Base-by-base conservation (phyloP, 306 rosid genomes). In the Prunus armeniaca region DNA sequence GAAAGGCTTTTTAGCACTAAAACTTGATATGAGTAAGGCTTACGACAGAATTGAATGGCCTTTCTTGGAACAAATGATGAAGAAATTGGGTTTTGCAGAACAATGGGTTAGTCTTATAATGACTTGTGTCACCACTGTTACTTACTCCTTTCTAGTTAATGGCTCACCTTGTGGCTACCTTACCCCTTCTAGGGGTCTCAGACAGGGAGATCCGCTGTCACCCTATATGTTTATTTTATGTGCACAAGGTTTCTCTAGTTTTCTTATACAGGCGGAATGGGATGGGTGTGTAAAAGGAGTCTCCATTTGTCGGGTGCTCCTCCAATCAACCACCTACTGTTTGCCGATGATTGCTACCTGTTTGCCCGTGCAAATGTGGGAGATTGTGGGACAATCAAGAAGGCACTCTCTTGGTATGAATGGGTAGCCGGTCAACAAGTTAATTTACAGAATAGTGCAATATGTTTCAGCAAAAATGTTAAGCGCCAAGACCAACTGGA, bases 221-320 rank as follows among this genome's bases (percentile, higher is more conserved):
- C 20, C 18, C 3, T 61, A 61, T 7, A 4, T 61, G 0, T 61
- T 61, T 7, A 15, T 5, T 5, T 3, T 14, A 61, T 12, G 12
- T 12, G 4, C 2, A 11, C 3, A 61, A 14, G 20, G 34, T 1
- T 61, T 61, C 5, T 25, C 20, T 25, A 3, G 38, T 12, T 11
- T 13, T 12, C 9, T 27, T 25, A 3, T 3, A 2, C 41, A 14
- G 0, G 3, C 0, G 3, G 43, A 6, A 14, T 0, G 0, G 1
- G 18, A 0, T 3, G 5, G 43, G 13, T 3, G 25, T 25, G 1
- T 25, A 25, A 1, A 25, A 25, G 27, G 27, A 25, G 27, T 25
- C 24, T 12, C n/a, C 14, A 27, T 61, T 0, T 2, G 22, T 3
- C 2, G 11, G 14, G 20, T 6, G 12, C n/a, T 8, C 1, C 22